A percentile compares a stretch with the other conserved stretches of the same genome.
Conservation (phyloP, 225 moss, liverwort and hornwort genomes). For the Lunularia cruciata region DNA sequence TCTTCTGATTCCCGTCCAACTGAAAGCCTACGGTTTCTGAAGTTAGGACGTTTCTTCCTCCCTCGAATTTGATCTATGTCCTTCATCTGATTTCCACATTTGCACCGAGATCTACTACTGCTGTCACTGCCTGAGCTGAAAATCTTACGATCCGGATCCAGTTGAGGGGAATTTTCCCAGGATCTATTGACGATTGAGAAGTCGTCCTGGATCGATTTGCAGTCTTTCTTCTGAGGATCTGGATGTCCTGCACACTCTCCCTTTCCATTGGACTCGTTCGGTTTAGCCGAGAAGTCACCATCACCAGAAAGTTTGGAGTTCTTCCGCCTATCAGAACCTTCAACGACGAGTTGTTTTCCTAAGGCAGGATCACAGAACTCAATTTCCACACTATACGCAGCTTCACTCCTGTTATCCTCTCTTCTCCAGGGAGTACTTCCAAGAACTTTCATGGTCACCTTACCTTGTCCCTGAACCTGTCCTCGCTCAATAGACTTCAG, state of each 20-base stretch:
- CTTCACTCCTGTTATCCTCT: background rate
- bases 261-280: background rate
- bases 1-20: background rate
- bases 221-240: background rate
- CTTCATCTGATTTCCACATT: background rate
- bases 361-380: background rate
- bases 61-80: background rate
- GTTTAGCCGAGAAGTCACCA: too few species aligned
- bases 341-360: background rate
- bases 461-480: background rate
- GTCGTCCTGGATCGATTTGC: background rate
- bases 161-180: background rate
- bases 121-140: background rate
- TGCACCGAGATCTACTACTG: background rate
- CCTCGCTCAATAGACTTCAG: conserved; percentile 1
- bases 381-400: background rate
- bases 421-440: background rate
- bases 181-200: background rate
- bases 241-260: background rate
- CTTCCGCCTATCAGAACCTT: background rate
- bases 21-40: background rate
- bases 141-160: background rate
- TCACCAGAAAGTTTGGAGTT: background rate
- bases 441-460: background rate
- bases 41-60: background rate